These are phyloP conservation scores for Ochromonas danica DNA, from an alignment of 108 stramenopile genomes.

Conservation along the genomic window DNA sequence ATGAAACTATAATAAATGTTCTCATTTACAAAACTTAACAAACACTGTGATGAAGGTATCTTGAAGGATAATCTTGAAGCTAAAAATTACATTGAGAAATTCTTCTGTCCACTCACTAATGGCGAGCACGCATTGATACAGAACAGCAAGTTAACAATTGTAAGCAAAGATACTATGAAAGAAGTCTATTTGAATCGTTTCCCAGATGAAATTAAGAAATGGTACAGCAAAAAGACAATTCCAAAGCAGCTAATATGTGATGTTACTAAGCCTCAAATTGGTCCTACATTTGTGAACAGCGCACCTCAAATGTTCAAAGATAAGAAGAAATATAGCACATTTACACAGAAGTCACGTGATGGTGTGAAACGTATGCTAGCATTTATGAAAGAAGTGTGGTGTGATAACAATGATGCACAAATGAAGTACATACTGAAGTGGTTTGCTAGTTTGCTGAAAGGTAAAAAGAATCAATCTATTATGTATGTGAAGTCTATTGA, in stretches of 20 bases:
- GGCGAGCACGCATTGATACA: conserved; percentile 5
- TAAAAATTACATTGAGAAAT: conserved; percentile 6
- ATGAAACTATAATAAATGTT: conserved; percentile 6
- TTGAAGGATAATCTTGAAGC: conserved; percentile 18
- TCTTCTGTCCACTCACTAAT: conserved; percentile 25
- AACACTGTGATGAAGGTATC: background rate
- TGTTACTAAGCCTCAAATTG: conserved; percentile 20
- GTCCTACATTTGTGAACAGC: background rate
- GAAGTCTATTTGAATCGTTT: background rate
- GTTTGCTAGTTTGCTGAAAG: conserved; percentile 28
- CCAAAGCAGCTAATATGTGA: conserved; percentile 25
- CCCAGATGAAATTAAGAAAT: conserved; percentile 27
- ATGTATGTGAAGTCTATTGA: conserved; percentile 2
- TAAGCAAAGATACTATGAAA: background rate
- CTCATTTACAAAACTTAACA: conserved; percentile 19
- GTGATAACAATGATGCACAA: conserved; percentile 7
- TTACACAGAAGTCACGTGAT: conserved; percentile 28
- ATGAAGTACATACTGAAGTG: conserved; percentile 5
- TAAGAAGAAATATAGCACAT: background rate
- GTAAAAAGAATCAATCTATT: conserved; percentile 25
- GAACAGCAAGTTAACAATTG: background rate
- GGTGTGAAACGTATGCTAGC: conserved; percentile 23
- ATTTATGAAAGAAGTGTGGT: conserved; percentile 27
- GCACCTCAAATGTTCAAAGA: conserved; percentile 26
- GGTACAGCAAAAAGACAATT: conserved; percentile 15